Conservation (phyloP, 2,329 filamentous ascomycete species). For the Colletotrichum magnum region DNA sequence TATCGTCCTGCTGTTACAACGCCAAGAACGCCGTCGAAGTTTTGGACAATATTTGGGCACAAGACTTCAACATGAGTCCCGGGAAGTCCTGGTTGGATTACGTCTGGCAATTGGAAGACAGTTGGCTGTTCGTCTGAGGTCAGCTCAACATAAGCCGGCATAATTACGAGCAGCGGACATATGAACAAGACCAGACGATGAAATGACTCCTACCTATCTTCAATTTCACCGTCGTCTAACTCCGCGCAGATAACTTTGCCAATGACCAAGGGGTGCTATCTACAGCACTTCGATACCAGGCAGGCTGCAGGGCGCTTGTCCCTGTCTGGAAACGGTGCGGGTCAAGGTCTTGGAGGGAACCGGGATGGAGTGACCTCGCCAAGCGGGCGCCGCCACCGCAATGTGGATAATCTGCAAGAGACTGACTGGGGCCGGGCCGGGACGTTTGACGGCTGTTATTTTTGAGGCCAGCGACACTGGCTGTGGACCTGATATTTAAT, state of each 20-base stretch:
- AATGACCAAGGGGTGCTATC: neutral
- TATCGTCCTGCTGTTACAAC: conserved; percentile 36
- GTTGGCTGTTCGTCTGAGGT: conserved; percentile 27
- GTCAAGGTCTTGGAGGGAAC: conserved; percentile 8
- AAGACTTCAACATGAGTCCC: neutral
- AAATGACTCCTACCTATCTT: too few relatives aligned
- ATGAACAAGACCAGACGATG: too few relatives aligned
- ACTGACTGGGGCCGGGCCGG: conserved; percentile 26
- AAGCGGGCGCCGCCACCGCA: conserved; percentile 22
- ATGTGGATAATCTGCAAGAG: conserved; percentile 23
- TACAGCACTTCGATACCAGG: neutral
- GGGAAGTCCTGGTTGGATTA: conserved; percentile 21
- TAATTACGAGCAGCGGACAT: too few relatives aligned
- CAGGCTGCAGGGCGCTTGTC: conserved; percentile 25
- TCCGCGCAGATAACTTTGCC: neutral
- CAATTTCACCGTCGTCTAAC: too few relatives aligned
- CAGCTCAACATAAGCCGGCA: neutral
- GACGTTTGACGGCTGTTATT: conserved; percentile 1
- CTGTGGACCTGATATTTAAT: conserved; percentile 8
- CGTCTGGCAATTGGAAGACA: conserved; percentile 31
- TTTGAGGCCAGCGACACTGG: conserved; percentile 33
- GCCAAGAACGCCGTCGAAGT: conserved; percentile 22
- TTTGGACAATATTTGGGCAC: conserved; percentile 27
- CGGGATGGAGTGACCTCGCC: conserved; percentile 16
- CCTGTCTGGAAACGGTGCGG: conserved; percentile 22